These are phyloP conservation scores for Lentithecium fluviatile DNA, from an alignment of 495 filamentous ascomycete species.

Conservation along the genomic window DNA sequence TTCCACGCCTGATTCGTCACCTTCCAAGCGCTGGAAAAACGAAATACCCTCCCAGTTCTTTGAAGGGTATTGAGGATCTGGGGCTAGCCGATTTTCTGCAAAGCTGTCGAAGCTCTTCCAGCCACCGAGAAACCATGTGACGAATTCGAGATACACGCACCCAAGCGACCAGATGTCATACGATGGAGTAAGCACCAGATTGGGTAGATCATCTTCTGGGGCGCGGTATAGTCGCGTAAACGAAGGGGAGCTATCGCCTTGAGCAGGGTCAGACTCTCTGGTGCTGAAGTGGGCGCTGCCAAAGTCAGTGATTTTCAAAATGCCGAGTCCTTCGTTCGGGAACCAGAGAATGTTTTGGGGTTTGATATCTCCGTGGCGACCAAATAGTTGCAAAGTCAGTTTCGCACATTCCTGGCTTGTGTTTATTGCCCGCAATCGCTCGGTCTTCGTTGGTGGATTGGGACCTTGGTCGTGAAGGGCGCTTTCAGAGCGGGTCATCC, in stretches of 20 bases:
- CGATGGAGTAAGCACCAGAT: constrained; percentile 3
- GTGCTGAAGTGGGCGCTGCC: constrained; percentile 1
- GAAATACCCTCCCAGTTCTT: not conserved
- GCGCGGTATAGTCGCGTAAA: constrained; percentile 17
- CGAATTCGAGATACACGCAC: constrained; percentile 28
- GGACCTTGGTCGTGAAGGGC: not conserved
- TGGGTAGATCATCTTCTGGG: constrained; percentile 17
- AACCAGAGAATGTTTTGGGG: constrained; percentile 8
- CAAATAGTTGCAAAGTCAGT: not conserved
- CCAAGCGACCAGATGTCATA: constrained; percentile 34
- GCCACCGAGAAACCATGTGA: constrained; percentile 27
- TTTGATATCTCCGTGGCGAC: not conserved
- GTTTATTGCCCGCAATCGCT: not conserved
- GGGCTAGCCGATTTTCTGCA: not conserved
- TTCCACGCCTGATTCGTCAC: too few species aligned
- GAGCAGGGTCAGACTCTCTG: constrained; percentile 10
- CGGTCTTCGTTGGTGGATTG: not conserved
- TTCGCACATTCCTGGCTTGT: not conserved
- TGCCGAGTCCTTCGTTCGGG: not conserved
- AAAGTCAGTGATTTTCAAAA: constrained; percentile 19
- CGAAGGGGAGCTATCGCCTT: constrained; percentile 10
- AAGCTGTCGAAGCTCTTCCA: not conserved
- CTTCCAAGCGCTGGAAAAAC: too few species aligned
- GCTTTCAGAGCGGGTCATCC: not conserved
- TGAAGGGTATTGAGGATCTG: not conserved